These are phyloP conservation scores for Mortierella polycephala DNA, from an alignment of 371 early-diverging fungal genomes.

Conservation along the genomic window DNA sequence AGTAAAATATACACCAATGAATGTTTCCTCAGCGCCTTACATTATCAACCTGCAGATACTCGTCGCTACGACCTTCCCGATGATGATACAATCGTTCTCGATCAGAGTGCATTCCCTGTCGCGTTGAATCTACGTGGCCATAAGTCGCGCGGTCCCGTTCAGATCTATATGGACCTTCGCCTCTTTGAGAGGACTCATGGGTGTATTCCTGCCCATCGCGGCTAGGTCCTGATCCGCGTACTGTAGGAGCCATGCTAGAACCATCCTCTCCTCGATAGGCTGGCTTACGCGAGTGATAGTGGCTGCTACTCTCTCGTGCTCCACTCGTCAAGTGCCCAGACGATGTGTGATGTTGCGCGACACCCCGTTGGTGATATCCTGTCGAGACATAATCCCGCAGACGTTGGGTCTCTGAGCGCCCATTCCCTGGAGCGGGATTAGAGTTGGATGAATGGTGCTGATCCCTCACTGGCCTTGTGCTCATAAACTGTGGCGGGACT, in stretches of 20 bases:
- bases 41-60: conserved; percentile 24
- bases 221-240: conserved; percentile 7
- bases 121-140: conserved; percentile 1
- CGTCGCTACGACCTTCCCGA: conserved; percentile 27
- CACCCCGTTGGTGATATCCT: conserved; percentile 13
- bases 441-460: conserved; percentile 13
- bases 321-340: conserved; percentile 27
- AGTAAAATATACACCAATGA: not conserved
- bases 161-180: conserved; percentile 2
- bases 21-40: conserved; percentile 11
- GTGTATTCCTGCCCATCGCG: conserved; percentile 24
- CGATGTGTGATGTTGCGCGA: conserved; percentile 10
- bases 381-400: conserved; percentile 19
- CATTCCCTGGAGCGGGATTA: not conserved
- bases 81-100: conserved; percentile 18
- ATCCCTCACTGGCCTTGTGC: conserved; percentile 21
- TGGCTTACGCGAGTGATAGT: conserved; percentile 30
- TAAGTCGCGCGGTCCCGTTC: conserved; percentile 22
- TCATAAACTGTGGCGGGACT: conserved; percentile 33
- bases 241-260: conserved; percentile 4
- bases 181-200: conserved; percentile 13
- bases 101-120: conserved; percentile 15
- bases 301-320: conserved; percentile 31
- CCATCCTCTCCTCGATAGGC: conserved; percentile 26
- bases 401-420: conserved; percentile 16